These are phyloP conservation scores for Dysphania ambrosioides DNA, from an alignment of 148 eudicot genomes.

Conservation along the genomic window DNA sequence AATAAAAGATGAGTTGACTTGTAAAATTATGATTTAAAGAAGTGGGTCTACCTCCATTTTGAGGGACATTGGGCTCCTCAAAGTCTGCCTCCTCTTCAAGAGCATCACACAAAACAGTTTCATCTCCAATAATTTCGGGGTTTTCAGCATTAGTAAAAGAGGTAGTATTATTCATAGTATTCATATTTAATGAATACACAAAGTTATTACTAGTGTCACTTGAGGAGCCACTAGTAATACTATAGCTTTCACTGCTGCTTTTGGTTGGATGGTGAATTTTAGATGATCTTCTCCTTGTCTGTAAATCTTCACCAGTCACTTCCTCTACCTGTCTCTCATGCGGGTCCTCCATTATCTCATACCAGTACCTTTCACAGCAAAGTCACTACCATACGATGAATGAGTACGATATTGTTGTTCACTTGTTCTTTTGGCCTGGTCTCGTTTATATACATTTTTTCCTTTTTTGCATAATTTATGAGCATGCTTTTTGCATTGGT, in stretches of 20 bases:
- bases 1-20: not conserved
- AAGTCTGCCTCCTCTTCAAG: not conserved
- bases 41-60: slow-evolving; percentile 27
- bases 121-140: slow-evolving; percentile 1
- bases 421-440: not conserved
- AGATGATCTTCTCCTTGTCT: not conserved
- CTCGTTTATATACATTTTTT: slow-evolving; percentile 9
- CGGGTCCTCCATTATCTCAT: slow-evolving; percentile 23
- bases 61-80: slow-evolving; percentile 1
- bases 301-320: slow-evolving; percentile 8
- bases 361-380: not conserved
- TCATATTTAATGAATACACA: not conserved
- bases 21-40: not conserved
- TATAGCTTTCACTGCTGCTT: not conserved
- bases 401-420: not conserved
- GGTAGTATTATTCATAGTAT: not conserved
- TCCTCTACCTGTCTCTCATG: slow-evolving; percentile 12
- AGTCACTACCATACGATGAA: not conserved
- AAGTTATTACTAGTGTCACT: slow-evolving; percentile 16
- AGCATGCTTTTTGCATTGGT: too few relatives aligned
- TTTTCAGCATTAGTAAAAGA: slow-evolving; percentile 10
- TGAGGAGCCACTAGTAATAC: slow-evolving; percentile 13
- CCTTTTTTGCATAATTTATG: too few relatives aligned
- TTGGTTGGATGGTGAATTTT: not conserved
- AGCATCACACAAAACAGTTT: not conserved